phyloP scores from a whole-genome alignment of 257 asterid species.

The Prunella vulgaris region DNA sequence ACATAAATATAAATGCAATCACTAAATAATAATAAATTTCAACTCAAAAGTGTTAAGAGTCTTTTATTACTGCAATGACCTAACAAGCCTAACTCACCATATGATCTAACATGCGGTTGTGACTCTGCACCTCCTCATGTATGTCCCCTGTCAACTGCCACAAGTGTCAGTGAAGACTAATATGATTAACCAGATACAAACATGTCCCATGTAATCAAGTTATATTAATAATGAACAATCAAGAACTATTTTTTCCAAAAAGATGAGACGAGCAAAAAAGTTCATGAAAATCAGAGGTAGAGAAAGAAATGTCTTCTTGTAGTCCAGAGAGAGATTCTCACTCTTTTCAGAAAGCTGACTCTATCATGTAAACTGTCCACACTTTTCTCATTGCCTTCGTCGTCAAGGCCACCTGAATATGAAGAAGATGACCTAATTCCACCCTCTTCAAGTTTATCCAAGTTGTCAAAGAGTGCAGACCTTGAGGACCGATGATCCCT shows the following conservation, averaged over 20 bases:
- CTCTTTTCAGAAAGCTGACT: conserved; percentile 82
- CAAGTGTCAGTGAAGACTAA: conserved; percentile 4
- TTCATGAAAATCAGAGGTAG: conserved; percentile 1
- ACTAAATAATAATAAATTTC: conserved; percentile 8
- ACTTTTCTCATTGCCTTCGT: conserved; percentile 65
- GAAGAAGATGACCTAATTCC: conserved; percentile 67
- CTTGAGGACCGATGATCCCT: conserved; percentile 79
- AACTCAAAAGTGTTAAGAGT: not conserved
- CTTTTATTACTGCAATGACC: not conserved
- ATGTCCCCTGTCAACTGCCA: conserved; percentile 88
- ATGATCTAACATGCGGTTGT: conserved; percentile 72
- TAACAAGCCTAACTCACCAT: conserved; percentile 51
- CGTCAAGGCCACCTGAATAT: conserved; percentile 56
- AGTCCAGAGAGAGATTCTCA: conserved; percentile 23
- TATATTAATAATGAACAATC: not conserved
- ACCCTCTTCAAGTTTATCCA: conserved; percentile 81
- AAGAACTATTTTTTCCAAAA: not conserved
- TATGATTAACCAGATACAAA: not conserved
- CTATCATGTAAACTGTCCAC: conserved; percentile 79
- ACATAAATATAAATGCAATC: conserved; percentile 2
- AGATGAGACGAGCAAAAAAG: not conserved
- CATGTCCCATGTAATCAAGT: not conserved
- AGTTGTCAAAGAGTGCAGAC: conserved; percentile 66
- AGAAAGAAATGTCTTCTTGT: not conserved
- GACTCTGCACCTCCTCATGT: conserved; percentile 93